Percentiles rank a stretch among this genome's conserved stretches.
Evolutionary conservation across 768 basidiomycete species (phyloP).

Genomic region (Kwoniella heveanensis): DNA sequence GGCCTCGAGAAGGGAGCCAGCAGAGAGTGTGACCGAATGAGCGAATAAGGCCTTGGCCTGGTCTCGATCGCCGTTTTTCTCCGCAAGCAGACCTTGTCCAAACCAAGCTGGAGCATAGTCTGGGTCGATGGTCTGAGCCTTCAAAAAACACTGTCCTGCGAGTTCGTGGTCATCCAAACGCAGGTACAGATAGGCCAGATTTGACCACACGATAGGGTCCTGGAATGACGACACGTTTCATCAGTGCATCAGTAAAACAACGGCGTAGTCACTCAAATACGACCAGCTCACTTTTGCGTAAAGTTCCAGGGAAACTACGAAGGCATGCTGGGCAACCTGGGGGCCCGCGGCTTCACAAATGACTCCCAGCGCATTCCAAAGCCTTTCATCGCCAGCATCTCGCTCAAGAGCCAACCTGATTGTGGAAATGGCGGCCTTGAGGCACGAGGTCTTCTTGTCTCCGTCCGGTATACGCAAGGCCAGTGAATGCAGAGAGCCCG

Average conservation of each 20-base stretch:
- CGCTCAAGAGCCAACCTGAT: slow-evolving; percentile 73
- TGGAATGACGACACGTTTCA: too few species aligned
- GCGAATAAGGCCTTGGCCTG: slow-evolving; percentile 66
- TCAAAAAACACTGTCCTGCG: slow-evolving; percentile 80
- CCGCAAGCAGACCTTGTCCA: slow-evolving; percentile 64
- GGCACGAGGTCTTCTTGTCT: slow-evolving; percentile 24
- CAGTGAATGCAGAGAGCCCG: slow-evolving; percentile 46
- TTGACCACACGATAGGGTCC: slow-evolving; percentile 79
- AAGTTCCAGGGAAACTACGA: slow-evolving; percentile 81
- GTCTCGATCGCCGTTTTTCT: slow-evolving; percentile 56
- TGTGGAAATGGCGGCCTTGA: slow-evolving; percentile 50
- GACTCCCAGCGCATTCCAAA: slow-evolving; percentile 83
- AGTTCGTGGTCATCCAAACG: slow-evolving; percentile 75
- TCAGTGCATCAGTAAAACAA: too few species aligned
- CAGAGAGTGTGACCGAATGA: slow-evolving; percentile 55
- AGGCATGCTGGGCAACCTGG: slow-evolving; percentile 84
- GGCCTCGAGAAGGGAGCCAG: slow-evolving; percentile 63
- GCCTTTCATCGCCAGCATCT: slow-evolving; percentile 69
- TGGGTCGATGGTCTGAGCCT: slow-evolving; percentile 88
- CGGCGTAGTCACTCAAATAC: too few species aligned
- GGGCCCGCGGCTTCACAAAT: slow-evolving; percentile 69
- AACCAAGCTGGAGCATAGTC: slow-evolving; percentile 88
- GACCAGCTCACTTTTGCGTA: slow-evolving; percentile 77
- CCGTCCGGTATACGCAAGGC: slow-evolving; percentile 19
- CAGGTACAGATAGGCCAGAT: slow-evolving; percentile 83